Conservation (phyloP, 345 rosid genomes). For the Rubroshorea leprosula region DNA sequence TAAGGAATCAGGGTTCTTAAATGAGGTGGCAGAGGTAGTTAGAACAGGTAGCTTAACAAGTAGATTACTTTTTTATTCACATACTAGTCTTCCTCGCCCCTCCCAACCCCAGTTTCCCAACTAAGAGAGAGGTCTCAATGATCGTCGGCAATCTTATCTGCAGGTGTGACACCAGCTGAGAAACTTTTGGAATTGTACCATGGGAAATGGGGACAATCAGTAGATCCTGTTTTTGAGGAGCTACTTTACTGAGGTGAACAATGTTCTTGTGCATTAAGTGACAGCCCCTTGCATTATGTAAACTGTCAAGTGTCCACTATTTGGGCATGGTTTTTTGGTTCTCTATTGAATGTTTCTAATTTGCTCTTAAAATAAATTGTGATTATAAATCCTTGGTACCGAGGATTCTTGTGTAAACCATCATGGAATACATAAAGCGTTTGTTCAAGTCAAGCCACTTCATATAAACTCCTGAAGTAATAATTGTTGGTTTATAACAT, state of each 20-base stretch:
- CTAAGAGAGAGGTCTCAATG: constrained; percentile 1
- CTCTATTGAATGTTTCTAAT: neutral
- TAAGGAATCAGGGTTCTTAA: constrained; percentile 86
- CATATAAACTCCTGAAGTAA: neutral
- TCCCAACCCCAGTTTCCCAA: no score
- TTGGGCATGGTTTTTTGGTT: constrained; percentile 13
- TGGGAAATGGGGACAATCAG: constrained; percentile 74
- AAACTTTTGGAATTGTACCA: constrained; percentile 74
- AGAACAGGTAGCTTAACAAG: constrained; percentile 57
- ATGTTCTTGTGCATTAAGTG: constrained; percentile 13
- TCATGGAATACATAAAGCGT: constrained; percentile 1
- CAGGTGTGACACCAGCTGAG: constrained; percentile 90
- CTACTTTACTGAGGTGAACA: constrained; percentile 43
- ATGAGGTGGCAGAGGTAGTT: constrained; percentile 75
- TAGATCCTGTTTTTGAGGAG: constrained; percentile 80
- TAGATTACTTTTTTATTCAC: no score
- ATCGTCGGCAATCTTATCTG: constrained; percentile 5
- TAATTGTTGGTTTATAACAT: no score
- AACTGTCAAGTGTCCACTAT: no score
- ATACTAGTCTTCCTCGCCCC: no score
- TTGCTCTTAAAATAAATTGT: constrained; percentile 18
- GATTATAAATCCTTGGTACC: constrained; percentile 7
- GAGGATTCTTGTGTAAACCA: constrained; percentile 15
- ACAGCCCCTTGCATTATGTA: no score
- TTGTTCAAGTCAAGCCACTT: neutral